Evolutionary conservation across 345 rosid genomes (phyloP), one percentile per base, ranked within the genome.

Genomic region (Brassica rapa): DNA sequence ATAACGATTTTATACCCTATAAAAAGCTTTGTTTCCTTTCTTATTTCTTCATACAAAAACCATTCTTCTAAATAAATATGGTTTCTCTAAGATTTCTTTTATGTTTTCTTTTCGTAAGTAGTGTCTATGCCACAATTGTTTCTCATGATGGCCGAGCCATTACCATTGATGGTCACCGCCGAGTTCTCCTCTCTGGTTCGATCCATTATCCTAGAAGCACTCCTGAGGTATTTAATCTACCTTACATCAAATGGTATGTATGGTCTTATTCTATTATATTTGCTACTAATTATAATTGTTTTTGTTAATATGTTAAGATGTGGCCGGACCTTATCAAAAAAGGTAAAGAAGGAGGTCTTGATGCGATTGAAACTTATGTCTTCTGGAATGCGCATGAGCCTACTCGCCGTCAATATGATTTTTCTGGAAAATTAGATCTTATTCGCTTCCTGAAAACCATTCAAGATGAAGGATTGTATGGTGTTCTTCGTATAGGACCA

Each of bases 171-270:
- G 89, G 91, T 1, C 59, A 83, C 43, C 81, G 86, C 2, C 86
- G 80, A 12, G 23, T 86, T 29, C 79, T 87, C 0, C 67, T 84
- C 1, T 76, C 89, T 1, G 89, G 89, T 27, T 63, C 88, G 7
- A 85, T 88, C 30, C 91, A 85, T 32, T 87, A 86, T 9, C 86
- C 89, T 0, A 73, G 89, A 19, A 87, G 90, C 61, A 33, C 24
- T 39, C 53, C 53, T 12, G 53, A 46, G 53, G 53, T 46, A 46
- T 46, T 12, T 46, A 12, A 27, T 27, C 4, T 27, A 27, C 30
- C 30, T 27, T 27, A 12, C 15, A 46, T 46, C 5, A 46, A 46
- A 12, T 15, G 14, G 6, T 12, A 46, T 46, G 53, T 1, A 12
- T 39, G 53, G 6, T 46, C n/a, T 46, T 46, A 46, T 4, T 46